phyloP scores from a whole-genome alignment of 2,329 filamentous ascomycete genomes.

The Xylariaceae sp. region DNA sequence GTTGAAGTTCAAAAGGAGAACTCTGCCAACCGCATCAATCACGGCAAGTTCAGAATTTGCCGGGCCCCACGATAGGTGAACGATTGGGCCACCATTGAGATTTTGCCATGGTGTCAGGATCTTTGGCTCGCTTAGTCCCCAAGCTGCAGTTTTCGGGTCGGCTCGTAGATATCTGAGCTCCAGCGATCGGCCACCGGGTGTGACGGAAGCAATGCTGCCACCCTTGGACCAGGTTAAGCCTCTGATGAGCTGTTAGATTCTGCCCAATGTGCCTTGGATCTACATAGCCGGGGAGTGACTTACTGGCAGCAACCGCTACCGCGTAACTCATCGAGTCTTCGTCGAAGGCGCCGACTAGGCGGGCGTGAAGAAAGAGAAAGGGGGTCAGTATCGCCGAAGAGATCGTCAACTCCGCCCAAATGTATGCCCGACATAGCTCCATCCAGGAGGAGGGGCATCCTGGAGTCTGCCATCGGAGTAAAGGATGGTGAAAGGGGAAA shows the following conservation, averaged over 20 bases:
- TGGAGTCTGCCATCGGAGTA: conserved; percentile 33
- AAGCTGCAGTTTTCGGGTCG: conserved; percentile 62
- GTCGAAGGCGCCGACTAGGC: conserved; percentile 61
- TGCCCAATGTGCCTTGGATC: conserved; percentile 1
- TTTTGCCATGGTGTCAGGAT: conserved; percentile 56
- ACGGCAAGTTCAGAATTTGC: conserved; percentile 75
- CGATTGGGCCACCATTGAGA: conserved; percentile 60
- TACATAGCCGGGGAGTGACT: conserved; percentile 32
- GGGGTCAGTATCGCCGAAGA: conserved; percentile 66
- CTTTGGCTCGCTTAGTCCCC: conserved; percentile 71
- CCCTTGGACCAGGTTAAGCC: conserved; percentile 82
- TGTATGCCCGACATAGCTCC: conserved; percentile 53
- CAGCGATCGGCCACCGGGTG: conserved; percentile 63
- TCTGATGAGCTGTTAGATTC: conserved; percentile 41
- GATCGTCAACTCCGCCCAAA: conserved; percentile 62
- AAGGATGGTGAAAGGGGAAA: background rate
- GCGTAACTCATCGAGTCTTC: conserved; percentile 71
- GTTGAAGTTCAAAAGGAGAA: conserved; percentile 67
- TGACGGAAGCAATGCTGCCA: conserved; percentile 79
- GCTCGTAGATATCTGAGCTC: conserved; percentile 69
- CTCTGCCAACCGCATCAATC: conserved; percentile 71
- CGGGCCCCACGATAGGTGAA: conserved; percentile 76
- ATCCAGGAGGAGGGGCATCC: conserved; percentile 51
- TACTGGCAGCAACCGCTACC: conserved; percentile 77
- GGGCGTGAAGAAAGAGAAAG: conserved; percentile 49